Evolutionary conservation across 208 protist genomes (phyloP), one percentile per base, ranked within the genome.

Genomic region (Leishmania martiniquensis): DNA sequence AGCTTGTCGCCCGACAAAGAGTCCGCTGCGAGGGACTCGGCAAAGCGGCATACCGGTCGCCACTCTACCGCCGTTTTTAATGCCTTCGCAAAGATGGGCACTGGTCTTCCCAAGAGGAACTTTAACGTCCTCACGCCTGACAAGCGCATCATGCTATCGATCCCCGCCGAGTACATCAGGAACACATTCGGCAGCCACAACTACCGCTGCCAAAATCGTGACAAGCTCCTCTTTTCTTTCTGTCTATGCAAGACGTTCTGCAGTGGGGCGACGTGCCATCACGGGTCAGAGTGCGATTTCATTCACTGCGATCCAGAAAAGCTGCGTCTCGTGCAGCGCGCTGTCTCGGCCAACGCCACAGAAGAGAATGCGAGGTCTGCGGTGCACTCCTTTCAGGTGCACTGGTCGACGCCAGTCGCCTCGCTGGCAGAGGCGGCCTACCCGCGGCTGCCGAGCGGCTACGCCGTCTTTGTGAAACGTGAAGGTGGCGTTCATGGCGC

Each of bases 91-190:
- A 72, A 85, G 39, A 72, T 76, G 39, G 59, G 54, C 45, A 81
- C 77, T 37, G 84, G 83, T 0, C 83, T 90, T n/a, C 72, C 78
- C 6, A 80, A 71, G 37, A 62, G 77, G 49, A 84, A 91, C 74
- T 94, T 86, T 76, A 86, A 94, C 72, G 87, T 94, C 10, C 80
- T 94, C 49, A 91, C 87, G 34, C 83, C 87, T 7, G 84, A 90
- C 77, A 94, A 94, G 80, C 77, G 75, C 34, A 81, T 85, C 51
- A 91, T 89, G 82, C 81, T 92, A 0, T 90, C 87, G 4, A 91
- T 94, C 22, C 90, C 90, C 1, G 75, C 87, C 0, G 84, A 84
- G 49, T 81, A 85, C 60, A 87, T 94, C 51, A 84, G 87, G 57
- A 76, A 81, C 20, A 94, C 90, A 9, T 39, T 72, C 1, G 90